Percentiles rank a stretch among this genome's conserved stretches.
phyloP scores from a whole-genome alignment of 2,329 filamentous ascomycete genomes.

The Fusarium nanum region DNA sequence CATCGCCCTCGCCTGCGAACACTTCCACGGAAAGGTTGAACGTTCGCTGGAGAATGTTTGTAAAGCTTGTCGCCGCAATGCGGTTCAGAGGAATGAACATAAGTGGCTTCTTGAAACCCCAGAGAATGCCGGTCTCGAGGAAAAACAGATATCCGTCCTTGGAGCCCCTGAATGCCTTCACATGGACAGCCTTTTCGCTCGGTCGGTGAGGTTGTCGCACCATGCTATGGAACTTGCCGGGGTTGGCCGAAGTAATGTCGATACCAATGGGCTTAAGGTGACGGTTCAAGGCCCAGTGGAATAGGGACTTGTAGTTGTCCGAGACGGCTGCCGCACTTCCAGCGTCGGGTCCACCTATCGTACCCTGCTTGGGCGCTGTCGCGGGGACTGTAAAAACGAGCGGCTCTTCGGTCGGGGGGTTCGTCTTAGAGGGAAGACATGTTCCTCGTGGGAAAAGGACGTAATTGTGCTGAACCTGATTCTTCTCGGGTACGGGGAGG shows the following conservation, averaged over 20 bases:
- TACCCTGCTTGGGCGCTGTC: conserved; percentile 69
- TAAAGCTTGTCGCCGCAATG: conserved; percentile 73
- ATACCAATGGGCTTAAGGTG: conserved; percentile 62
- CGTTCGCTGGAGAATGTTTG: conserved; percentile 73
- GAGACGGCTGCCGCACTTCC: conserved; percentile 64
- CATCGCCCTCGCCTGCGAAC: conserved; percentile 60
- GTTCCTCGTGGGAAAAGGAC: conserved; percentile 69
- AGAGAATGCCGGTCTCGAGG: conserved; percentile 73
- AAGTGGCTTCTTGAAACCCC: conserved; percentile 77
- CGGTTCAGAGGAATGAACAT: conserved; percentile 71
- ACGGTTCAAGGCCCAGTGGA: conserved; percentile 69
- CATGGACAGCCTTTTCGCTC: conserved; percentile 72
- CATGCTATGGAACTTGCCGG: conserved; percentile 67
- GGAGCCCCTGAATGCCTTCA: conserved; percentile 73
- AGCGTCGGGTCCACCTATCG: conserved; percentile 63
- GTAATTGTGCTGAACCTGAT: conserved; percentile 74
- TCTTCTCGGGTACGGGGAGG: conserved; percentile 73
- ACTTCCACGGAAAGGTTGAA: conserved; percentile 76
- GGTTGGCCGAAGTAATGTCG: conserved; percentile 64
- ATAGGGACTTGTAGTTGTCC: conserved; percentile 68
- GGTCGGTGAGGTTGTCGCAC: conserved; percentile 68
- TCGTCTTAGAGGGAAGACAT: conserved; percentile 63
- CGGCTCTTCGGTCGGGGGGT: conserved; percentile 62
- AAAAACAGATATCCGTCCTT: conserved; percentile 78
- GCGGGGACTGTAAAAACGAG: conserved; percentile 73